Conservation (phyloP, 2,329 filamentous ascomycete genomes). For the Hypoxylon sp. region DNA sequence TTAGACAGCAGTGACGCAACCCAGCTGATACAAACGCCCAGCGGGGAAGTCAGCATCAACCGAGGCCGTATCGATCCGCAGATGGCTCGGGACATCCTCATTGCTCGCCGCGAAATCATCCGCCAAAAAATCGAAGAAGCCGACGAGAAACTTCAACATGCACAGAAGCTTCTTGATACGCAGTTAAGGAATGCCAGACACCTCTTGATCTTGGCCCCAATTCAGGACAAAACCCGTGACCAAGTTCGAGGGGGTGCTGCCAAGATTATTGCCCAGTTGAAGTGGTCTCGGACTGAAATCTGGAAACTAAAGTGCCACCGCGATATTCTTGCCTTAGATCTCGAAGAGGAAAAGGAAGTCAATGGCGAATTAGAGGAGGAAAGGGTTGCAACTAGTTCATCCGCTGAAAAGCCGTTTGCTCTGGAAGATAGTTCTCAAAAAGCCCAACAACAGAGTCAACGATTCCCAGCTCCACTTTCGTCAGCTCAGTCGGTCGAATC, state of each 20-base stretch:
- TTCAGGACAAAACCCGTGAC: constrained; percentile 91
- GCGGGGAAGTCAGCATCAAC: constrained; percentile 80
- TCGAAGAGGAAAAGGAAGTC: constrained; percentile 80
- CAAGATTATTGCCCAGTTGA: constrained; percentile 87
- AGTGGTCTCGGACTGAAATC: constrained; percentile 94
- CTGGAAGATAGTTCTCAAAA: constrained; percentile 54
- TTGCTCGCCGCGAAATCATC: constrained; percentile 86
- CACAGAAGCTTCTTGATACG: constrained; percentile 83
- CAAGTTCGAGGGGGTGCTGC: constrained; percentile 87
- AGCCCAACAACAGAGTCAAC: constrained; percentile 56
- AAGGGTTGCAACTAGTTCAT: constrained; percentile 36
- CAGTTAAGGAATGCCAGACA: constrained; percentile 92
- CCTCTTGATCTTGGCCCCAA: constrained; percentile 87
- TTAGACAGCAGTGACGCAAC: constrained; percentile 74
- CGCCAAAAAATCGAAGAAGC: constrained; percentile 85
- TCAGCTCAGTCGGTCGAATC: constrained; percentile 55
- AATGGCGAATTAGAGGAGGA: constrained; percentile 54
- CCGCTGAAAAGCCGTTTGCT: constrained; percentile 43
- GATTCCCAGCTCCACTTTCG: constrained; percentile 54
- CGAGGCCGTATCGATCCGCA: constrained; percentile 83
- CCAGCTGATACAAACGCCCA: constrained; percentile 76
- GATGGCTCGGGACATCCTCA: constrained; percentile 87
- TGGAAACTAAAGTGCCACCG: constrained; percentile 93
- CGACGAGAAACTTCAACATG: constrained; percentile 80
- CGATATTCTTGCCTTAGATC: constrained; percentile 86